Evolutionary conservation across 345 rosid genomes (phyloP), one percentile per base, ranked within the genome.

Genomic region (Acer yangbiense): DNA sequence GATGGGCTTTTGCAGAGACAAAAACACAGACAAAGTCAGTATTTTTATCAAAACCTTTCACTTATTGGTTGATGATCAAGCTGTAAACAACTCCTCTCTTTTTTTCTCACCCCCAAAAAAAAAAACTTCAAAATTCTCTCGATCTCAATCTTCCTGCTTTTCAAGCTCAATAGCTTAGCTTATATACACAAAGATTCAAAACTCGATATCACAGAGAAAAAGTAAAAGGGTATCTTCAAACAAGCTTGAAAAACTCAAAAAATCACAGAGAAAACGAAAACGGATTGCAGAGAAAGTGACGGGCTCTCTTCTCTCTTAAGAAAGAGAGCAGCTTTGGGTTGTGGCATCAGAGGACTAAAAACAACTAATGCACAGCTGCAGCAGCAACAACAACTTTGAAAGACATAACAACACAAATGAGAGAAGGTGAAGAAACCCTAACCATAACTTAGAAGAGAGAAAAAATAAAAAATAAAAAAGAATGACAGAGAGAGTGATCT

Each of bases 401-500:
- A 16, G 25, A 60, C 25, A 55, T 60, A 69, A 4, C 39, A 35
- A 78, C 55, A 74, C 23, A 77, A 68, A 61, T 41, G 80, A 58
- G 35, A 77, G 62, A 43, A 14, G 58, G 58, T 52, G 83, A 73
- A 41, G 27, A 65, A 85, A 84, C 82, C 81, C 82, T 83, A 80
- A 82, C 76, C 86, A 88, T 79, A n/a, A 69, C 55, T 72, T 71
- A 23, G 67, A 70, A 60, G 74, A 73, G 46, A 46, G 55, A 7
- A 71, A 69, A 65, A 70, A 46, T 78, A 63, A 50, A 61, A 13
- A 46, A 20, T 20, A 64, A 75, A 46, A 18, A 77, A 66, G 60
- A 78, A 77, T 46, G 76, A 72, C 60, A 23, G 21, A 64, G 81
- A 35, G 82, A 84, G 86, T 84, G 89, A 86, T 85, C 82, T 81